Percentiles rank a stretch among this genome's conserved stretches.
Conservation (phyloP, 371 early-diverging fungal species). For the Mortierella sp. region DNA sequence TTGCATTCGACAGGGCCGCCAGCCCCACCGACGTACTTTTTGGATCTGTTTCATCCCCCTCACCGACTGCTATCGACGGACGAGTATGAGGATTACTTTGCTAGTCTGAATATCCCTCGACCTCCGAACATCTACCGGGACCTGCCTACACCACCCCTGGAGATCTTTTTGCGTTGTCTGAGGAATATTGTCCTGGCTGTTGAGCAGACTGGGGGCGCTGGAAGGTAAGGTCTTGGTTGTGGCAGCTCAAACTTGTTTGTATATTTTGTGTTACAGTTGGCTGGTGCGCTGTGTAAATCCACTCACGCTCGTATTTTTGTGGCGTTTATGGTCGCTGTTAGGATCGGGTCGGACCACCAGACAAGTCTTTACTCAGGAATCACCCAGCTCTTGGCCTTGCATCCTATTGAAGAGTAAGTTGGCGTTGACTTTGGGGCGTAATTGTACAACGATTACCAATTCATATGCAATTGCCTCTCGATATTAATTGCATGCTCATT, state of each 20-base stretch:
- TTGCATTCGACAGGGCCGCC: neutral
- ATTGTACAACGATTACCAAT: too few species aligned
- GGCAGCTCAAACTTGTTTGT: neutral
- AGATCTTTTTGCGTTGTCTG: slow-evolving; percentile 42
- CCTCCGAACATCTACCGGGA: slow-evolving; percentile 28
- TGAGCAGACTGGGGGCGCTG: slow-evolving; percentile 49
- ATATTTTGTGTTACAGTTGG: neutral
- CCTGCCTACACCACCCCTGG: slow-evolving; percentile 33
- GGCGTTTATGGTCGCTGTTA: neutral
- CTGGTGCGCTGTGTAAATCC: neutral
- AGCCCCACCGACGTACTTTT: slow-evolving; percentile 35
- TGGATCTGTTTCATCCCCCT: slow-evolving; percentile 50
- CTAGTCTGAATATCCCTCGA: slow-evolving; percentile 24
- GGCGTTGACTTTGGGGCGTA: too few species aligned
- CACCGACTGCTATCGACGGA: slow-evolving; percentile 31
- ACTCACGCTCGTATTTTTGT: neutral
- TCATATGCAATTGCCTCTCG: too few species aligned
- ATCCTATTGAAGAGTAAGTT: slow-evolving; percentile 53
- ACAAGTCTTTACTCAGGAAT: slow-evolving; percentile 49
- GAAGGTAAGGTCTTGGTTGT: slow-evolving; percentile 25
- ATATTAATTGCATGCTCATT: neutral
- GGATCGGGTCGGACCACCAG: slow-evolving; percentile 49
- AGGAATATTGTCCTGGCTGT: slow-evolving; percentile 45
- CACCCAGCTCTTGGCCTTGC: slow-evolving; percentile 46
- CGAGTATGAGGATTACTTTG: slow-evolving; percentile 41